These are phyloP conservation scores for Botrytis medusae DNA, from an alignment of 2,329 filamentous ascomycete genomes.

Conservation along the genomic window DNA sequence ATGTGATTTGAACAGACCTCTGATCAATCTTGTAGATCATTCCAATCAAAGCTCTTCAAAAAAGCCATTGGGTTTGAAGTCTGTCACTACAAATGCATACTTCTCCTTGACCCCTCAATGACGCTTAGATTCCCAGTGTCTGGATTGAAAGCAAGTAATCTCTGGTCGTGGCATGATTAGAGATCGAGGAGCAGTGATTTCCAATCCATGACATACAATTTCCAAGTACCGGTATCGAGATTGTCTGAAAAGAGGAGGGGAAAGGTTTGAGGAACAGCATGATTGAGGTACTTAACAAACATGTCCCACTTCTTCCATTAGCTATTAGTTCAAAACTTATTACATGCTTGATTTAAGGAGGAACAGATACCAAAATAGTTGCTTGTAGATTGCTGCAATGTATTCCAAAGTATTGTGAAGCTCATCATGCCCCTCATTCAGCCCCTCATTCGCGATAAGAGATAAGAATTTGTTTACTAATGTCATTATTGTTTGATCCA, in stretches of 20 bases:
- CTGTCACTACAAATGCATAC: background rate
- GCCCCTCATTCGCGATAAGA: constrained; percentile 24
- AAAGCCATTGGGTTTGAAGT: background rate
- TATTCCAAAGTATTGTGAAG: background rate
- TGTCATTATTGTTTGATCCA: background rate
- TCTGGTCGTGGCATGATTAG: background rate
- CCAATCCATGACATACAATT: background rate
- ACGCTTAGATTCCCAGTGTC: background rate
- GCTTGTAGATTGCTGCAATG: background rate
- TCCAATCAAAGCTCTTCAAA: background rate
- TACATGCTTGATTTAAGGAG: background rate
- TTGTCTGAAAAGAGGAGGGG: background rate
- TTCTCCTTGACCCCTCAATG: background rate
- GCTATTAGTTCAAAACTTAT: background rate
- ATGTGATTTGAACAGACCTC: background rate
- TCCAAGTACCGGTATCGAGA: background rate
- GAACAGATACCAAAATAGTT: background rate
- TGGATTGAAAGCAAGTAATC: background rate
- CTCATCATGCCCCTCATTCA: background rate
- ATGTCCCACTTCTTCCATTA: background rate
- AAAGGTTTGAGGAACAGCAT: background rate
- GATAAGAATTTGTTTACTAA: constrained; percentile 18
- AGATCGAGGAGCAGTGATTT: background rate
- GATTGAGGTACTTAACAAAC: background rate
- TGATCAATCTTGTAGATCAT: background rate